Base-by-base conservation (phyloP, 1,284 basidiomycete genomes). In the Pseudozyma flocculosa region DNA sequence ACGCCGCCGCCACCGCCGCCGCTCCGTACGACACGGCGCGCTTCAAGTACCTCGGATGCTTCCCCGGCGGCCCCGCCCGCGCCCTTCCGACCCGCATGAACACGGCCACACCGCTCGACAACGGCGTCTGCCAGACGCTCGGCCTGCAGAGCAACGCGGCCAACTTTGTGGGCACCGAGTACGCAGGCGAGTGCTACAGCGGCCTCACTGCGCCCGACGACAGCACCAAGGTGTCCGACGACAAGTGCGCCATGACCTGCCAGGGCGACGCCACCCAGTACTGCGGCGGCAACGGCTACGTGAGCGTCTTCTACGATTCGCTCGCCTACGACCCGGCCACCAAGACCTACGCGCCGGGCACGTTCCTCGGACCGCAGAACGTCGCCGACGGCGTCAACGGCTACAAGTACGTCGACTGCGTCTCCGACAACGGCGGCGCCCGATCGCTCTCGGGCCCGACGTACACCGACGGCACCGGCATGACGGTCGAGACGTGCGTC, bases 401-500 rank as follows among this genome's bases (percentile, higher is more conserved):
- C 23, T 54, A 48, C 45, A 22, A 39, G 24, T 56, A 47, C 36
- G 37, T 48, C 24, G 48, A 44, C 23, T 56, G 54, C 36, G 45
- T 49, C 15, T 23, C 36, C 24, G 49, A 53, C 19, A 34, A 34
- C 32, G 32, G 23, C 36, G 17, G 13, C 24, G 17, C 19, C 30
- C 24, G 47, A 3, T 5, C 40, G 26, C 38, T 48, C 37, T 37
- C n/a, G 17, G 44, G 42, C 10, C 18, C 41, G 17, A 21, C 15
- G 24, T 44, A 40, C 32, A 41, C 69, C 13, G 80, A 83, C 8
- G 56, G 78, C 2, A 83, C 81, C 15, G 68, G 79, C n/a, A 81
- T 84, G 72, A 84, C 83, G n/a, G 82, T 84, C 43, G 83, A 85
- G 62, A 79, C 78, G 30, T 88, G 87, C 73, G 84, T 84, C 43